These are phyloP conservation scores for Diutina sp. DNA, from an alignment of 1,139 yeast species.

Conservation along the genomic window DNA sequence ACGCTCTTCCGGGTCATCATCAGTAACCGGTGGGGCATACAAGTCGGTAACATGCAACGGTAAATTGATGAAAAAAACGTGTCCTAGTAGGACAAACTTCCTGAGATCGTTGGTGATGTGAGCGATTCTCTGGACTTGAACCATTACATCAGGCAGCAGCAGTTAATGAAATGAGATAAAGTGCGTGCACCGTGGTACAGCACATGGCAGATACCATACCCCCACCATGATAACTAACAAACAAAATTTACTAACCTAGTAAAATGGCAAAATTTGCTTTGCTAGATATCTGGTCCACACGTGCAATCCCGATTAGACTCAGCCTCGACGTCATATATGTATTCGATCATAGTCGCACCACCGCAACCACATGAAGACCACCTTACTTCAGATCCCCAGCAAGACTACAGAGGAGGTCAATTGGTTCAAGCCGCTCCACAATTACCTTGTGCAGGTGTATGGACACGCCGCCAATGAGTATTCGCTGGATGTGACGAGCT, in stretches of 20 bases:
- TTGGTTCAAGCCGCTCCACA: constrained; percentile 53
- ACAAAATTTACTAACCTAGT: too few species aligned
- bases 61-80: not conserved
- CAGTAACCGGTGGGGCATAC: not conserved
- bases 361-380: constrained; percentile 19
- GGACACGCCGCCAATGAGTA: constrained; percentile 46
- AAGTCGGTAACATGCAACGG: not conserved
- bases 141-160: not conserved
- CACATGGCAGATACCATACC: not conserved
- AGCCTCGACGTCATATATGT: not conserved
- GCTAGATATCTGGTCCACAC: too few species aligned
- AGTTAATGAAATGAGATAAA: not conserved
- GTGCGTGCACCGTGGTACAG: not conserved
- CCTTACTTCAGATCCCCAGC: constrained; percentile 21
- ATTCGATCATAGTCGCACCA: not conserved
- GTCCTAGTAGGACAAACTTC: not conserved
- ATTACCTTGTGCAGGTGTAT: constrained; percentile 48
- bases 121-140: not conserved
- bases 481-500: constrained; percentile 38
- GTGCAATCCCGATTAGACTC: not conserved
- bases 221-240: not conserved
- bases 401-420: constrained; percentile 50
- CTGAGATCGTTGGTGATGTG: not conserved
- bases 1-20: not conserved
- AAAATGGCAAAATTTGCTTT: too few species aligned